These are phyloP conservation scores for Umbelopsis vinacea DNA, from an alignment of 192 early-diverging fungal genomes.

Conservation along the genomic window DNA sequence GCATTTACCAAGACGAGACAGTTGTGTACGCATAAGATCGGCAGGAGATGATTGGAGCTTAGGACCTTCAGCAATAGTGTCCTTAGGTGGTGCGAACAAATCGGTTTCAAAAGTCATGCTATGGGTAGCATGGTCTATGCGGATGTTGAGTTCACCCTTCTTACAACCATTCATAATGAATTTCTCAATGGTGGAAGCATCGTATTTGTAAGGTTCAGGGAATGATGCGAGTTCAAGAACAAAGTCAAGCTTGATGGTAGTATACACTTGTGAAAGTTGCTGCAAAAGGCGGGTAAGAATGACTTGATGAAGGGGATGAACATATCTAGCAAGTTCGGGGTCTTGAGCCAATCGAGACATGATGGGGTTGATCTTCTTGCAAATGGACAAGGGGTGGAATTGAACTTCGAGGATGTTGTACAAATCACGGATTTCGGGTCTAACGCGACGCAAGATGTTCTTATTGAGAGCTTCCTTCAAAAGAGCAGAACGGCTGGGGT, in stretches of 20 bases:
- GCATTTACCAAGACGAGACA: slow-evolving; percentile 83
- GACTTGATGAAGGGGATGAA: slow-evolving; percentile 92
- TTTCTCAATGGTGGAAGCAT: slow-evolving; percentile 89
- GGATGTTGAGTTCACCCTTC: slow-evolving; percentile 93
- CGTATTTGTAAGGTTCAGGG: slow-evolving; percentile 84
- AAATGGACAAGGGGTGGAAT: slow-evolving; percentile 98
- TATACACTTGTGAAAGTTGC: slow-evolving; percentile 95
- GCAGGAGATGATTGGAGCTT: slow-evolving; percentile 84
- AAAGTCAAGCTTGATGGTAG: slow-evolving; percentile 94
- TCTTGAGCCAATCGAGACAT: slow-evolving; percentile 75
- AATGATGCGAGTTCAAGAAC: slow-evolving; percentile 89
- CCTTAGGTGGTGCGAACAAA: slow-evolving; percentile 77
- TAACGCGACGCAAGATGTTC: slow-evolving; percentile 82
- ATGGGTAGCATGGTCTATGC: slow-evolving; percentile 90
- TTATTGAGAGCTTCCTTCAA: slow-evolving; percentile 90
- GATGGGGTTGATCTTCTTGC: slow-evolving; percentile 94
- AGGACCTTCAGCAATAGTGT: slow-evolving; percentile 79
- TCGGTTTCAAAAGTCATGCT: slow-evolving; percentile 94
- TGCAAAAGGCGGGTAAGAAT: slow-evolving; percentile 97
- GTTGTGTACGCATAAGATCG: slow-evolving; percentile 92
- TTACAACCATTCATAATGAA: slow-evolving; percentile 99
- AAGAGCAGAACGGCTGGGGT: slow-evolving; percentile 88
- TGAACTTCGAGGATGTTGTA: slow-evolving; percentile 97
- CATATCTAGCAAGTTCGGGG: slow-evolving; percentile 85
- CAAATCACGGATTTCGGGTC: slow-evolving; percentile 87